Evolutionary conservation across 2,329 filamentous ascomycete species (phyloP).

Genomic region (Fusarium palustre): DNA sequence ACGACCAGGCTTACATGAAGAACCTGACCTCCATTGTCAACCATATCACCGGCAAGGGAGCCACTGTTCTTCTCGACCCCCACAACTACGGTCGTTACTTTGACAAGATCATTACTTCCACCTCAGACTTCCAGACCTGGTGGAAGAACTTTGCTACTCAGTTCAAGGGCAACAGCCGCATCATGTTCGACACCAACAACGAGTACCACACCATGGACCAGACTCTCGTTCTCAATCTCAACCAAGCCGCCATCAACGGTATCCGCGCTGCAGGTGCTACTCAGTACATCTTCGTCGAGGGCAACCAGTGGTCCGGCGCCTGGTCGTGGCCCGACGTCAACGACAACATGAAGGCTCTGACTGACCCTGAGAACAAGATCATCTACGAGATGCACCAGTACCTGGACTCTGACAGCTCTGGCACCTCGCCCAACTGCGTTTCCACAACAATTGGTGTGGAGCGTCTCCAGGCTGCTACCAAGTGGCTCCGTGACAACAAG

Average conservation of each 20-base stretch:
- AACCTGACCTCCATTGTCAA: constrained; percentile 51
- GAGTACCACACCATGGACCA: constrained; percentile 74
- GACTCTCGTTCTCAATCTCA: constrained; percentile 67
- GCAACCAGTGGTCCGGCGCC: constrained; percentile 67
- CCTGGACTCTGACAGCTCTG: constrained; percentile 66
- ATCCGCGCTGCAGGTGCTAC: constrained; percentile 71
- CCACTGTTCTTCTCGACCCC: constrained; percentile 67
- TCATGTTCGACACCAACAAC: constrained; percentile 76
- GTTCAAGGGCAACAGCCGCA: constrained; percentile 64
- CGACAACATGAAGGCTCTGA: constrained; percentile 56
- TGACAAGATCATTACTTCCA: constrained; percentile 64
- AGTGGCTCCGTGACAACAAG: constrained; percentile 66
- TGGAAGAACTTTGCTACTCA: constrained; percentile 66
- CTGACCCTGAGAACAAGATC: constrained; percentile 63
- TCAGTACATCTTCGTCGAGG: constrained; percentile 68
- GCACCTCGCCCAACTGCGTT: constrained; percentile 61
- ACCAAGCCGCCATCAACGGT: constrained; percentile 73
- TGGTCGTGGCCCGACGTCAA: constrained; percentile 59
- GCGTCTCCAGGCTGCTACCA: constrained; percentile 61
- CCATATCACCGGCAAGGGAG: constrained; percentile 56
- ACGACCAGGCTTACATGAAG: constrained; percentile 55
- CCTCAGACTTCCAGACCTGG: constrained; percentile 65
- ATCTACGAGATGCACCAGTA: constrained; percentile 72
- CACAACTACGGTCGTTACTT: constrained; percentile 72
- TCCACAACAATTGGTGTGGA: constrained; percentile 62